Evolutionary conservation across 2,329 filamentous ascomycete species (phyloP), one percentile per base, ranked within the genome.

Genomic region (Magnaporthales sp.): DNA sequence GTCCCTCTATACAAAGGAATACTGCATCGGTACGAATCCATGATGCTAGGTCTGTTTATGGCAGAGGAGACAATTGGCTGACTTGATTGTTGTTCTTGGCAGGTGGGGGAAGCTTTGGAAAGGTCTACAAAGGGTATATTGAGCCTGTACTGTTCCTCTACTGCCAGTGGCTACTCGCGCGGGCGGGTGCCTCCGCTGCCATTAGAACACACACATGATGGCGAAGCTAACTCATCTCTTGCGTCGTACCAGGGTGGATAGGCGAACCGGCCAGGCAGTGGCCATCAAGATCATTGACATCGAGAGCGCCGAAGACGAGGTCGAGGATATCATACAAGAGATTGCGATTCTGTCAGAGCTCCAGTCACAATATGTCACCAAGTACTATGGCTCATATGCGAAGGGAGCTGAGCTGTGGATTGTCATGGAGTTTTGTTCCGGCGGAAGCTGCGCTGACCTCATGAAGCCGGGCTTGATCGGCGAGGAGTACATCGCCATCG

Each of bases 221-320:
- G 54, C 19, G 32, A 29, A 54, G 38, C 63, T 65, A 22, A 63
- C 38, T 62, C 68, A 64, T 65, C 56, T 15, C 30, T 31, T 24
- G 15, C 62, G 11, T 2, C 58, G n/a, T 5, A n/a, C 22, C 72
- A 95, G 91, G 68, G 92, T 98, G 71, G 94, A 98, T 80, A 96
- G 95, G 75, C 88, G 92, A 65, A 96, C 91, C 22, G 95, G 95
- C 51, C 91, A 96, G 74, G 90, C 94, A 13, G 95, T 99, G 64
- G 95, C 95, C 30, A 99, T 99, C 82, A 99, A 99, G 79, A 85
- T 99, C 73, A 98, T 99, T 77, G 95, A 99, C 74, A 95, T 99
- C 71, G 95, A 99, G 79, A 97, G 95, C 80, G 95, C 95, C 74
- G 95, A 99, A 79, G 95, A 99, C 77, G 95, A 99, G 80, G 94